Evolutionary conservation across 257 asterid species (phyloP), one percentile per base, ranked within the genome.

Genomic region (Petunia secreta): DNA sequence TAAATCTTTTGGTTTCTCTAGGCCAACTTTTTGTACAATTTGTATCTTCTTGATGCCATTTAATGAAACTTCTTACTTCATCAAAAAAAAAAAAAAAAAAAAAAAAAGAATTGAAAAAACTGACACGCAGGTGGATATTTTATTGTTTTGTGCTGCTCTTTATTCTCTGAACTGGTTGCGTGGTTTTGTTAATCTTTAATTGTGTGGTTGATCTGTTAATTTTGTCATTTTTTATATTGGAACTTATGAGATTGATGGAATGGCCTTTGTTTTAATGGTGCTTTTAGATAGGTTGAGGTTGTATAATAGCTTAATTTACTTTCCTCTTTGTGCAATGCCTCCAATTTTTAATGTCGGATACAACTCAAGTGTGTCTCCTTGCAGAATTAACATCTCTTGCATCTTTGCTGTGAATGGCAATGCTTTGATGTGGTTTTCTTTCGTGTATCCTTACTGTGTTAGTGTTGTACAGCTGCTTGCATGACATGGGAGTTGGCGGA

Each of bases 401-500:
- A 71, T 46, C 59, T 46, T 69, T 46, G 16, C 60, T 71, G 50
- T 71, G 77, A 69, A 69, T 48, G 36, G 25, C 41, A 48, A 71
- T 71, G 59, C 44, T 25, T 48, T 25, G 25, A 25, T 71, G 25
- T 71, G 77, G 38, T 71, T 43, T 69, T 46, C 43, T 15, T 71
- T 10, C 10, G 25, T 25, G 5, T 48, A 48, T 48, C 58, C 77
- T 78, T 65, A 39, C 54, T 38, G 34, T 53, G 40, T 15, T 9
- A 11, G 41, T 43, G 44, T 16, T 80, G 46, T 39, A 14, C 86
- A 93, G 97, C 94, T 85, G 97, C 98, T 79, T 91, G 98, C 84
- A 91, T 93, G 97, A 93, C 97, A 43, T 89, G 91, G 93, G 98
- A 89, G 87, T 85, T 93, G 88, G 98, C 95, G 2, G 98, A 93